Base-by-base conservation (phyloP, 2,329 filamentous ascomycete species). In the Dactylellina leptospora region DNA sequence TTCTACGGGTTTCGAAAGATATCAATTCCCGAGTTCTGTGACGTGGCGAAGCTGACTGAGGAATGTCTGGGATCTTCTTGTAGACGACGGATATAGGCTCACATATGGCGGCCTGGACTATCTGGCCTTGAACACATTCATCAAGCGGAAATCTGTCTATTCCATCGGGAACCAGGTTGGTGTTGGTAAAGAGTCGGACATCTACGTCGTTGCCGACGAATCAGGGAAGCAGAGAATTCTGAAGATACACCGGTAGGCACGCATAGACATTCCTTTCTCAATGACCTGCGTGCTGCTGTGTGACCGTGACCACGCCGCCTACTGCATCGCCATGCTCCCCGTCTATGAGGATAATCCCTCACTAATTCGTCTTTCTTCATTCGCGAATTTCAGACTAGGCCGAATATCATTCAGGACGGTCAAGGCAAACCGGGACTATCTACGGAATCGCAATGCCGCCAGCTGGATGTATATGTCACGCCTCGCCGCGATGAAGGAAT, bases 391-490 rank as follows among this genome's bases (percentile, higher is more conserved):
- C 36, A 64, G 66, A 48, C 85, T 99, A 2, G 95, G 95, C 47
- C 89, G 95, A 77, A 96, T 99, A 77, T 97, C 93, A 28, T 99
- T 99, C 83, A 90, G 96, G 76, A 93, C 92, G 38, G 93, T 99
- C 78, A 96, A 96, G 81, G 88, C 90, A 25, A 97, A 97, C 82
- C 87, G 95, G 75, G 95, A 99, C 81, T 99, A 99, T 81, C 87
- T 97, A 61, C 89, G 90, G 76, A 92, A 95, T 76, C 86, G 89
- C 68, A 85, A 84, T 66, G 89, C 89, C 13, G 92, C 88, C 3
- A 95, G 91, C 42, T 99, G 95, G 95, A 97, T 97, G 93, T 97
- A 99, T 80, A 91, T 99, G 81, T 96, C 91, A 10, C 86, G 92
- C 40, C 84, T 99, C 33, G 93, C 96, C 5, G 95, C 95, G 10